Evolutionary conservation across 345 rosid genomes (phyloP).

Genomic region (Murraya paniculata): DNA sequence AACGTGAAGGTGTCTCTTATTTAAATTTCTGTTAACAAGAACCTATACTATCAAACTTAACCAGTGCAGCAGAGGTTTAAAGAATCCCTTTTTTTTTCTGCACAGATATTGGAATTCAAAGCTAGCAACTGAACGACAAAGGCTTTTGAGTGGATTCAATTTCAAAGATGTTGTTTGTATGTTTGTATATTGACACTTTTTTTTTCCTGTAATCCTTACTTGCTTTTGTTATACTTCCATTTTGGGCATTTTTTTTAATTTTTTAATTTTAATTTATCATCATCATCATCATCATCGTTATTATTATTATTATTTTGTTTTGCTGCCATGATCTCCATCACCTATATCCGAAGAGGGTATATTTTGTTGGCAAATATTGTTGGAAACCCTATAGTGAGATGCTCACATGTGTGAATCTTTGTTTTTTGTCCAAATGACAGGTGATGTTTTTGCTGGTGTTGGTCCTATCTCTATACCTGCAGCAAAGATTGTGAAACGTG

Average conservation of each 20-base stretch:
- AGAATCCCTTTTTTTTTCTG: slow-evolving; percentile 1
- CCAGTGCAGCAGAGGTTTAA: background rate
- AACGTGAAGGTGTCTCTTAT: background rate
- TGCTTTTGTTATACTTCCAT: background rate
- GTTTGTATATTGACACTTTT: slow-evolving; percentile 34
- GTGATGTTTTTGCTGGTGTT: slow-evolving; percentile 85
- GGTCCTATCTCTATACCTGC: slow-evolving; percentile 87
- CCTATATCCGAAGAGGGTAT: background rate
- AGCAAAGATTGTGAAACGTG: slow-evolving; percentile 76
- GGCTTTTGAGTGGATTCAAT: slow-evolving; percentile 61
- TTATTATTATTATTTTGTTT: too few relatives aligned
- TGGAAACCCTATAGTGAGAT: background rate
- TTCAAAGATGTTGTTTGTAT: slow-evolving; percentile 73
- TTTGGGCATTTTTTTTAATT: background rate
- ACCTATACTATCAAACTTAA: background rate
- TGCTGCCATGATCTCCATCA: background rate
- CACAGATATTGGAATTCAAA: slow-evolving; percentile 94
- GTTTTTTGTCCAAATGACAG: slow-evolving; percentile 33
- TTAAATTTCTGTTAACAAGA: background rate
- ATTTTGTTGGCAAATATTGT: background rate
- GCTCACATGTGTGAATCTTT: slow-evolving; percentile 10
- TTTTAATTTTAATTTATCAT: background rate
- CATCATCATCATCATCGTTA: too few relatives aligned
- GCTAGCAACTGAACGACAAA: slow-evolving; percentile 85
- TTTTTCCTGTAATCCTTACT: background rate